Percentiles rank a stretch among this genome's conserved stretches.
phyloP scores from a whole-genome alignment of 345 rosid genomes.

The Ceriops tagal region DNA sequence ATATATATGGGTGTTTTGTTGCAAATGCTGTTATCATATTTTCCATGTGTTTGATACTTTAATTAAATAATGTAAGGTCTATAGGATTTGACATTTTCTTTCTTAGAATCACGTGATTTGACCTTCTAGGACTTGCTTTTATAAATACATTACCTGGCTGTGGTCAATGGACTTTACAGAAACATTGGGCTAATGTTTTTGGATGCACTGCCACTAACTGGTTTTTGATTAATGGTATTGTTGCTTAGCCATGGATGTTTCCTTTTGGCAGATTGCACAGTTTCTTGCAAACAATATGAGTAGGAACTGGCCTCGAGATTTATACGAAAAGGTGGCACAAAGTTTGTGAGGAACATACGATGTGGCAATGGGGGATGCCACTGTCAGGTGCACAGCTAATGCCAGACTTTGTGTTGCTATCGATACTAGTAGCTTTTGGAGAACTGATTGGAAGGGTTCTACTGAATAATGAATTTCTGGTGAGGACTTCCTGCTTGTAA shows the following conservation, averaged over 20 bases:
- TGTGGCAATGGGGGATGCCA: not conserved
- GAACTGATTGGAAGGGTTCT: not conserved
- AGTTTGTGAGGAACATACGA: slow-evolving; percentile 53
- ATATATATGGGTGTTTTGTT: not conserved
- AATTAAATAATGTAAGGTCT: not conserved
- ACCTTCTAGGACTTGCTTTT: no score
- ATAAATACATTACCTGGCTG: no score
- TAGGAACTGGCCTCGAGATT: slow-evolving; percentile 86
- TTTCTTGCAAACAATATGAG: slow-evolving; percentile 81
- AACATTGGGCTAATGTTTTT: no score
- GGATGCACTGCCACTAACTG: not conserved
- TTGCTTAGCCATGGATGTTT: not conserved
- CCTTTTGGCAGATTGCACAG: slow-evolving; percentile 58
- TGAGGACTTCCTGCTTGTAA: not conserved
- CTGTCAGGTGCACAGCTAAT: not conserved
- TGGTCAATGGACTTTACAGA: not conserved
- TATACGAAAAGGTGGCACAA: slow-evolving; percentile 73
- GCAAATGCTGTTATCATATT: not conserved
- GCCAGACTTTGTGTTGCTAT: not conserved
- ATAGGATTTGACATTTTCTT: not conserved
- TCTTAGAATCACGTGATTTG: not conserved
- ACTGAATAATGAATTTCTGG: not conserved
- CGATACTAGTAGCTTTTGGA: not conserved
- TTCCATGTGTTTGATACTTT: not conserved
- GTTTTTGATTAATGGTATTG: not conserved